Evolutionary conservation across 2,329 filamentous ascomycete genomes (phyloP).

Genomic region (Hymenoscyphus scutula): DNA sequence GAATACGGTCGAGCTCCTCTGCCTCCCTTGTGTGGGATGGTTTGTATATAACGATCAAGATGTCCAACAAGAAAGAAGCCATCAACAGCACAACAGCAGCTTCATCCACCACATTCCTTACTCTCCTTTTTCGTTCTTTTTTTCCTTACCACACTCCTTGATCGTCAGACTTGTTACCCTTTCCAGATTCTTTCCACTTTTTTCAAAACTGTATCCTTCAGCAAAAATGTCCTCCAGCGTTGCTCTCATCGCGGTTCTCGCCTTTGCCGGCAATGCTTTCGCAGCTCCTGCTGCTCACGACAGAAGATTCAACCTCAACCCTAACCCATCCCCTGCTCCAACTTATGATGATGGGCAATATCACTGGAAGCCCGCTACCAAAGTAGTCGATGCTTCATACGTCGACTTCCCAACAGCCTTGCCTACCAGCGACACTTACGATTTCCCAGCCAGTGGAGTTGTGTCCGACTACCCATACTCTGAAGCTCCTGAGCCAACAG

Average conservation of each 20-base stretch:
- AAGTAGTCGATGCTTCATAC: neutral
- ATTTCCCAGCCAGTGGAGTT: neutral
- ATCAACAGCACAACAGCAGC: slow-evolving; percentile 4
- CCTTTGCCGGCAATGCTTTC: neutral
- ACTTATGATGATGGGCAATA: slow-evolving; percentile 1
- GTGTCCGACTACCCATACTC: neutral
- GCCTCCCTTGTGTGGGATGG: neutral
- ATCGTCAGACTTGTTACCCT: neutral
- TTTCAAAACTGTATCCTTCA: neutral
- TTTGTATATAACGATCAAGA: neutral
- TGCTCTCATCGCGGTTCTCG: neutral
- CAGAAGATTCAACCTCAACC: neutral
- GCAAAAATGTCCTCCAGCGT: slow-evolving; percentile 1
- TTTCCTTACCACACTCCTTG: neutral
- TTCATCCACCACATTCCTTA: slow-evolving; percentile 4
- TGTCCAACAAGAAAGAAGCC: neutral
- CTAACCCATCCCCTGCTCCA: neutral
- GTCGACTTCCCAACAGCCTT: neutral
- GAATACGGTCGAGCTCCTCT: neutral
- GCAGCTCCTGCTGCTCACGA: slow-evolving; percentile 1
- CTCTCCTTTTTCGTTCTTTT: neutral
- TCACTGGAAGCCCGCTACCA: neutral
- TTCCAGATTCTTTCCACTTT: neutral
- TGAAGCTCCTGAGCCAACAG: neutral
- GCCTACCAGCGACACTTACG: neutral